phyloP scores from a whole-genome alignment of 2,329 filamentous ascomycete species.

The Cladophialophora immunda region DNA sequence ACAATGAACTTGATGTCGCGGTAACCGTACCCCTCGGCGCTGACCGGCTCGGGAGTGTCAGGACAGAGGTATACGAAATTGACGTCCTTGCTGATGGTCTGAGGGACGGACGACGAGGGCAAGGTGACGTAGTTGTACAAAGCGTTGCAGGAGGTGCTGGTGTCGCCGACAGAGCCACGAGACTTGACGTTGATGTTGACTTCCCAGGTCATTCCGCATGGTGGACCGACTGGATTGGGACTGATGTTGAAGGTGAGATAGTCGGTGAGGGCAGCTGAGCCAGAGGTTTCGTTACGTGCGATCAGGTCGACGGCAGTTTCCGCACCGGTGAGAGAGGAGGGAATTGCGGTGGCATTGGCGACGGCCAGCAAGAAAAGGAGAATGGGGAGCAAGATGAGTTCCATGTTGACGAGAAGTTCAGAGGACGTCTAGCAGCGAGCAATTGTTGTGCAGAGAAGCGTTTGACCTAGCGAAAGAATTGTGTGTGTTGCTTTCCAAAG shows the following conservation, averaged over 20 bases:
- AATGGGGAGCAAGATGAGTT: background rate
- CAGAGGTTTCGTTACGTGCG: background rate
- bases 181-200: conserved; percentile 13
- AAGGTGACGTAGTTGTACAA: conserved; percentile 12
- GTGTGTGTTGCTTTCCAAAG: background rate
- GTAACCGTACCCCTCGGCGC: conserved; percentile 8
- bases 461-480: background rate
- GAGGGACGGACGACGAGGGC: conserved; percentile 1
- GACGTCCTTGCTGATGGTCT: conserved; percentile 6
- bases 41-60: background rate
- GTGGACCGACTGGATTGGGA: conserved; percentile 8
- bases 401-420: conserved; percentile 1
- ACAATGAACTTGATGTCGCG: conserved; percentile 20
- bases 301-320: background rate
- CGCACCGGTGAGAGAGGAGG: background rate
- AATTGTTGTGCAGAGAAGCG: background rate
- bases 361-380: conserved; percentile 1
- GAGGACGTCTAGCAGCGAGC: background rate
- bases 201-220: conserved; percentile 17
- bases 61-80: conserved; percentile 20
- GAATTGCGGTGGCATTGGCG: conserved; percentile 3
- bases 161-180: background rate
- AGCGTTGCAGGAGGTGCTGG: conserved; percentile 13
- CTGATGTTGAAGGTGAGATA: conserved; percentile 8
- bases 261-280: background rate